phyloP scores from a whole-genome alignment of 192 early-diverging fungal genomes.

The Pilaira anomala region DNA sequence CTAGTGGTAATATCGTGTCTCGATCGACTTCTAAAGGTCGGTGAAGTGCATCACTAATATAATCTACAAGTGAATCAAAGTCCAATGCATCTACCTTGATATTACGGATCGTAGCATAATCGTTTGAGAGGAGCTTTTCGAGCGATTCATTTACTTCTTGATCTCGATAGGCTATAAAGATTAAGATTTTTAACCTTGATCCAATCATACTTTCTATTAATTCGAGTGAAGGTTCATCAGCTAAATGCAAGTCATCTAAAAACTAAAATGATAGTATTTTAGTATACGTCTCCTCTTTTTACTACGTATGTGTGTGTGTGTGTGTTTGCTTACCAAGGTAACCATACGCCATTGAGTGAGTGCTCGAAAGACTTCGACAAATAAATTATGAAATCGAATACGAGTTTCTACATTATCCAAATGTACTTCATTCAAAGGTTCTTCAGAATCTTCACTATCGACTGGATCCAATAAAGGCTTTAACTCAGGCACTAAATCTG shows the following conservation, averaged over 20 bases:
- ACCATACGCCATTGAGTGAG: constrained; percentile 29
- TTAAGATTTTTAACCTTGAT: constrained; percentile 19
- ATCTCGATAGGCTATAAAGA: constrained; percentile 28
- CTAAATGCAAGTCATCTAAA: constrained; percentile 35
- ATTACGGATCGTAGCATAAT: constrained; percentile 15
- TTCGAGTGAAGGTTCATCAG: constrained; percentile 34
- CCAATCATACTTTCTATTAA: constrained; percentile 24
- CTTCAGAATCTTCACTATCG: constrained; percentile 1
- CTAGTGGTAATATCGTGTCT: constrained; percentile 25
- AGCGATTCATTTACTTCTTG: constrained; percentile 15
- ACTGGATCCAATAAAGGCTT: constrained; percentile 16
- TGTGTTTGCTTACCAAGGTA: constrained; percentile 34
- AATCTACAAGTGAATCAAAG: constrained; percentile 24
- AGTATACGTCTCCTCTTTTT: background rate
- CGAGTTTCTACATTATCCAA: constrained; percentile 23
- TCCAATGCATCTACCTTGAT: constrained; percentile 24
- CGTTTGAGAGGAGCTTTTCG: constrained; percentile 7
- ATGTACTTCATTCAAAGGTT: background rate
- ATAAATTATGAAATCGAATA: constrained; percentile 26
- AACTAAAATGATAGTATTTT: no score
- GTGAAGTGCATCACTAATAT: constrained; percentile 24
- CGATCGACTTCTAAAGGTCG: constrained; percentile 2
- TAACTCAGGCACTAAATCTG: constrained; percentile 32
- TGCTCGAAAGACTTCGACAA: constrained; percentile 30
- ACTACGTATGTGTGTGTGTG: no score